phyloP scores from a whole-genome alignment of 2,329 filamentous ascomycete genomes.

The Grosmannia serpens region DNA sequence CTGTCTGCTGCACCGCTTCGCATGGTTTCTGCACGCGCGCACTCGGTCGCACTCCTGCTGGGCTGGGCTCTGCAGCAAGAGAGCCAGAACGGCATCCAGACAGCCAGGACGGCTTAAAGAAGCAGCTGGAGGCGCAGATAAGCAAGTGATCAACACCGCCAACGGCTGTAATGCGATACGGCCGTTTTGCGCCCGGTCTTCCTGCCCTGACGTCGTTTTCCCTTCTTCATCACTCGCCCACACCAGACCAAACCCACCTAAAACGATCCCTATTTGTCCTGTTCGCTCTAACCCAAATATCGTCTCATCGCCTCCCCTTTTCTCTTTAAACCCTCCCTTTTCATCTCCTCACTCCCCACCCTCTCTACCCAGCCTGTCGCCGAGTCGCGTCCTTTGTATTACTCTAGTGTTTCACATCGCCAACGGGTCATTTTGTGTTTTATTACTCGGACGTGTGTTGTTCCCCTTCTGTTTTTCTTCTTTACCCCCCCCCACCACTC shows the following conservation, averaged over 20 bases:
- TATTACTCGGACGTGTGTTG: not conserved
- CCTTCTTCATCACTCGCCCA: not conserved
- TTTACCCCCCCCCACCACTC: slow-evolving; percentile 4
- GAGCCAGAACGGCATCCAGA: not conserved
- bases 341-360: not conserved
- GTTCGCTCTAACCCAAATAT: not conserved
- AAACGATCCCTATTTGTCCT: not conserved
- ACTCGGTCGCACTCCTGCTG: not conserved
- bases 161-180: not conserved
- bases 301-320: slow-evolving; percentile 3
- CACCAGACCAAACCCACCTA: not conserved
- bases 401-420: slow-evolving; percentile 3
- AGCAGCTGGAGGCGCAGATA: not conserved
- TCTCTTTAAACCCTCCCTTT: not conserved
- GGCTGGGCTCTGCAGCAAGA: not conserved
- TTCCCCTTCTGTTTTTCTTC: not conserved
- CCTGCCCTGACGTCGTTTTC: not conserved
- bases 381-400: not conserved
- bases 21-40: not conserved
- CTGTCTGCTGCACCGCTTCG: not conserved
- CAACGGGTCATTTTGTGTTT: not conserved
- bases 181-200: not conserved
- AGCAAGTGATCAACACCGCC: not conserved
- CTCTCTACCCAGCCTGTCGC: not conserved
- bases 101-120: not conserved